Conservation (phyloP, 106 monocot genomes). For the Hemerocallis citrina region DNA sequence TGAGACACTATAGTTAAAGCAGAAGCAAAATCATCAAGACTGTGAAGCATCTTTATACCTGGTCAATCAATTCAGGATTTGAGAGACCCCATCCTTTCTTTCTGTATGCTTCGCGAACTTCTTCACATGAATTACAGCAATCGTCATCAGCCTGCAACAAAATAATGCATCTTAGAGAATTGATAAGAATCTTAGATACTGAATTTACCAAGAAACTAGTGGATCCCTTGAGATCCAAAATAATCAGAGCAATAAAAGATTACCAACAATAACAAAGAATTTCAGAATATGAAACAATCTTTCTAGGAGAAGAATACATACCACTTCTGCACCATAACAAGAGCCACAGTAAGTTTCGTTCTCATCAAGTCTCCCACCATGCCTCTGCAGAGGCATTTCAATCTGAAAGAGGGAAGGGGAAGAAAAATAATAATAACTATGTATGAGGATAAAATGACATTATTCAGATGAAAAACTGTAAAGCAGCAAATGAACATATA, state of each 20-base stretch:
- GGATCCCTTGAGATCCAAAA: too few relatives aligned
- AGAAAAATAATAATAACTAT: too few relatives aligned
- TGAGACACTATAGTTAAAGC: too few relatives aligned
- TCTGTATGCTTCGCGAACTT: constrained; percentile 88
- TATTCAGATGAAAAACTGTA: neutral
- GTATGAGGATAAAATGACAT: too few relatives aligned
- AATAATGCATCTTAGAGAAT: too few relatives aligned
- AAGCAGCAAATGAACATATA: neutral
- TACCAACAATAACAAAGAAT: neutral
- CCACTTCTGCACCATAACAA: constrained; percentile 91
- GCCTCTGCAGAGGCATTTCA: constrained; percentile 85
- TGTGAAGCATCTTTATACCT: constrained; percentile 33
- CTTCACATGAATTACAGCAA: constrained; percentile 96
- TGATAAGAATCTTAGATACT: too few relatives aligned
- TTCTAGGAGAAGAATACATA: constrained; percentile 15
- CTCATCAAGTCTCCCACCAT: constrained; percentile 96
- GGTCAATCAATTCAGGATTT: constrained; percentile 78
- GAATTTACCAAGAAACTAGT: too few relatives aligned
- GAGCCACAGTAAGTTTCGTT: constrained; percentile 96
- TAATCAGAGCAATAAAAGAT: too few relatives aligned
- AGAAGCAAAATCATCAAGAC: neutral
- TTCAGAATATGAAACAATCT: neutral
- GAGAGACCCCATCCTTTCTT: constrained; percentile 89
- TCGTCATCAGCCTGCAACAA: constrained; percentile 73
- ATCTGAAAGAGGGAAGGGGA: constrained; percentile 48